These are phyloP conservation scores for Monosporozyma siamensis DNA, from an alignment of 805 yeast species.

Conservation along the genomic window DNA sequence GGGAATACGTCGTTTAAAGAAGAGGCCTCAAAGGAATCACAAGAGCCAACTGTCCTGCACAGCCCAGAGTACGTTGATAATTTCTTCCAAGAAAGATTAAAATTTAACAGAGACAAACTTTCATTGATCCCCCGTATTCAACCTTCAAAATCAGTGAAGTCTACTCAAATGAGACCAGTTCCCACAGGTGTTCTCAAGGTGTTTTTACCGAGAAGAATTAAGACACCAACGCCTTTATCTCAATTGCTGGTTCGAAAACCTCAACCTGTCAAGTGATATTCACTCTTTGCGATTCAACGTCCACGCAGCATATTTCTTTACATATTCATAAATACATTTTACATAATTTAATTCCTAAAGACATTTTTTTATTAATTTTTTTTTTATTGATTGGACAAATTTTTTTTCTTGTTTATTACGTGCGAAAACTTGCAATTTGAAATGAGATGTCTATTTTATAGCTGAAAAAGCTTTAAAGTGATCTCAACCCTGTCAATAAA, in stretches of 20 bases:
- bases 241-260: constrained; percentile 8
- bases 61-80: not conserved
- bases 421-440: too few species aligned
- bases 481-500: too few species aligned
- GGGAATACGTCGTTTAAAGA: not conserved
- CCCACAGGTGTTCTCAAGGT: too few species aligned
- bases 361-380: not conserved
- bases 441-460: too few species aligned
- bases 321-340: constrained; percentile 1
- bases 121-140: not conserved
- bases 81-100: not conserved
- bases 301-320: not conserved
- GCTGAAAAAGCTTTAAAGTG: too few species aligned
- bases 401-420: too few species aligned
- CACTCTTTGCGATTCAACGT: too few species aligned
- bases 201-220: constrained; percentile 6
- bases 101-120: not conserved
- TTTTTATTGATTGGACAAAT: too few species aligned
- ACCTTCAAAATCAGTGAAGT: too few species aligned
- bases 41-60: not conserved
- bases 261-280: not conserved
- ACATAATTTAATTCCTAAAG: not conserved
- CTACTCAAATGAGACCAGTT: too few species aligned
- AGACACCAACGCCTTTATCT: constrained; percentile 21
- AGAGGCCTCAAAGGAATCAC: not conserved